These are phyloP conservation scores for Corymbia citriodora DNA, from an alignment of 441 rosid species.

Conservation along the genomic window DNA sequence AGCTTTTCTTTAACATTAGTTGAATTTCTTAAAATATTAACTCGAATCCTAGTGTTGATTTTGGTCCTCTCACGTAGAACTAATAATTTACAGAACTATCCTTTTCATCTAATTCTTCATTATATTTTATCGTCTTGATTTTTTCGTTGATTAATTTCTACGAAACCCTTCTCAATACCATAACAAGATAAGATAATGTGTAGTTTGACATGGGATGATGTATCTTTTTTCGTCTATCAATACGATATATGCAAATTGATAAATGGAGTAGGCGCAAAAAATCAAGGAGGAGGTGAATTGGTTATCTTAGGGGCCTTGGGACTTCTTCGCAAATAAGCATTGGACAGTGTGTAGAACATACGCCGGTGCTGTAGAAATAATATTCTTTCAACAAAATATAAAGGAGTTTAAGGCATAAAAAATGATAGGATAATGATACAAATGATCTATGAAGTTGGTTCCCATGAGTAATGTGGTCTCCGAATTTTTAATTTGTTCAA, in stretches of 20 bases:
- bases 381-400: neutral
- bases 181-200: too few species aligned
- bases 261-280: neutral
- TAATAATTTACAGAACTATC: neutral
- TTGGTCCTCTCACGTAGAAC: neutral
- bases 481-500: too few species aligned
- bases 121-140: too few species aligned
- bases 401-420: too few species aligned
- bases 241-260: neutral
- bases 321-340: neutral
- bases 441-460: accelerated
- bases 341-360: neutral
- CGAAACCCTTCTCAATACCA: too few species aligned
- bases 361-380: neutral
- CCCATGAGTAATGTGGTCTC: too few species aligned
- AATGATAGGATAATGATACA: too few species aligned
- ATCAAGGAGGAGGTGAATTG: neutral
- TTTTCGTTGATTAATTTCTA: neutral
- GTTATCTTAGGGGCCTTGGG: accelerated
- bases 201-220: neutral
- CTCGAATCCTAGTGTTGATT: neutral
- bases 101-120: too few species aligned
- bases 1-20: too few species aligned
- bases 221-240: neutral
- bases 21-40: neutral